These are phyloP conservation scores for Vitis cinerea DNA, from an alignment of 164 flowering plant genomes.

Conservation along the genomic window DNA sequence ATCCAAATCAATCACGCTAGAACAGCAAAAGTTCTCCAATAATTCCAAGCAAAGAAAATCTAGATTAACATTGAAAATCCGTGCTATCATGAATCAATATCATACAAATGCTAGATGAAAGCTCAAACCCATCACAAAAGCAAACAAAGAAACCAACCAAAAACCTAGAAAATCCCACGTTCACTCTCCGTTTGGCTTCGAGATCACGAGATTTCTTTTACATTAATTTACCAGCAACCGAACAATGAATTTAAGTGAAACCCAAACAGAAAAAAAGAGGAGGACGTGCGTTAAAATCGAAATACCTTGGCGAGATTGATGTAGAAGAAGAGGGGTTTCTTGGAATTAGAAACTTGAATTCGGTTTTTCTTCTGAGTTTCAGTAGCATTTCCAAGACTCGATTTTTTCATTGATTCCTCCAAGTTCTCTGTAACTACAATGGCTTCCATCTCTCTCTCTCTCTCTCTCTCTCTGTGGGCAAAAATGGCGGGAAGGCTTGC, in stretches of 20 bases:
- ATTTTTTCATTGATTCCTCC: neutral
- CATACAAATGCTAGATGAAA: neutral
- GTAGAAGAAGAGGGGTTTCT: conserved; percentile 39
- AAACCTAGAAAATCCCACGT: too few species aligned
- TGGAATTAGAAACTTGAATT: conserved; percentile 35
- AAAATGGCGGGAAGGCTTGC: conserved; percentile 9
- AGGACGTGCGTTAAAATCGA: neutral
- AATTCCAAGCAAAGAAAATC: too few species aligned
- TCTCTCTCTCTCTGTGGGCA: neutral
- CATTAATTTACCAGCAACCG: neutral
- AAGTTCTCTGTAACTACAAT: neutral
- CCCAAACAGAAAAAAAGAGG: neutral
- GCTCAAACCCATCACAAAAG: neutral
- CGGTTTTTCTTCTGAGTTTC: conserved; percentile 18
- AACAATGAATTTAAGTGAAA: neutral
- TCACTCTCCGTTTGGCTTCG: too few species aligned
- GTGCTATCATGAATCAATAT: neutral
- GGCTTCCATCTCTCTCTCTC: neutral
- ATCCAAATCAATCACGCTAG: too few species aligned
- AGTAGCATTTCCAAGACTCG: neutral
- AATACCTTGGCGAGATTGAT: conserved; percentile 41
- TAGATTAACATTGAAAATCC: neutral
- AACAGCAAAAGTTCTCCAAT: too few species aligned
- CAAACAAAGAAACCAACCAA: neutral
- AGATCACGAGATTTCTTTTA: neutral